A percentile compares a stretch with the other conserved stretches of the same genome.
Conservation (phyloP, 441 rosid genomes). For the Syzygium malaccense region DNA sequence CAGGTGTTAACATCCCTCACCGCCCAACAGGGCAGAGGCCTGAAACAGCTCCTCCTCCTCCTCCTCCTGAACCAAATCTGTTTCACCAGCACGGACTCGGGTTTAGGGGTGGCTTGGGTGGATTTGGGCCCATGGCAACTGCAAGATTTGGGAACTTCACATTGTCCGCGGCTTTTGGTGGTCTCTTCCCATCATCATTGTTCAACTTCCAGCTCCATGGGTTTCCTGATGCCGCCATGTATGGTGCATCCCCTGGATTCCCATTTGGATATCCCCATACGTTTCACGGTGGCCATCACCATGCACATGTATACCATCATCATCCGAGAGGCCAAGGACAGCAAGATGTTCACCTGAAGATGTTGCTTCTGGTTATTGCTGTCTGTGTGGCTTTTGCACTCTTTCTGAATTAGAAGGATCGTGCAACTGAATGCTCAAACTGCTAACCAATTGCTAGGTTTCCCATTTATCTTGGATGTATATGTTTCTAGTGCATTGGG, state of each 20-base stretch:
- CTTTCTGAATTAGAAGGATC: slow-evolving; percentile 18
- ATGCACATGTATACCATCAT: slow-evolving; percentile 42
- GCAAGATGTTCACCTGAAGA: slow-evolving; percentile 72
- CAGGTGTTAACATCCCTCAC: slow-evolving; percentile 63
- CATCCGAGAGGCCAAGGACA: slow-evolving; percentile 59
- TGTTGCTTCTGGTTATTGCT: slow-evolving; percentile 44
- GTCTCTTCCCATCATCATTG: slow-evolving; percentile 82
- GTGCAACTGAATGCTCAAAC: neutral
- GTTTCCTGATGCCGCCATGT: slow-evolving; percentile 69
- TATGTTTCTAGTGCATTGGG: slow-evolving; percentile 3
- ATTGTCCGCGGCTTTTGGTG: slow-evolving; percentile 76
- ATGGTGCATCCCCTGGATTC: slow-evolving; percentile 61
- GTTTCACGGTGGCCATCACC: slow-evolving; percentile 57
- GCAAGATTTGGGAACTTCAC: slow-evolving; percentile 82
- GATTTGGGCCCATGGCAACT: slow-evolving; percentile 60
- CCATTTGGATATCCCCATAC: slow-evolving; percentile 62
- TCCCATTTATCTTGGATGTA: slow-evolving; percentile 10
- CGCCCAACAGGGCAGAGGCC: slow-evolving; percentile 91
- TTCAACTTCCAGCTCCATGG: slow-evolving; percentile 87
- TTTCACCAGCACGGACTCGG: slow-evolving; percentile 60
- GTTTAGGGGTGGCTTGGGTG: slow-evolving; percentile 61
- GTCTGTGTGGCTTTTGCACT: slow-evolving; percentile 54
- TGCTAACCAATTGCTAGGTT: neutral
- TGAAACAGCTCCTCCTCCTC: slow-evolving; percentile 59
- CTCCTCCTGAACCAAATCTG: slow-evolving; percentile 51